Evolutionary conservation across 2,329 filamentous ascomycete genomes (phyloP), one percentile per base, ranked within the genome.

Genomic region (Alternaria hordeiaustralica): DNA sequence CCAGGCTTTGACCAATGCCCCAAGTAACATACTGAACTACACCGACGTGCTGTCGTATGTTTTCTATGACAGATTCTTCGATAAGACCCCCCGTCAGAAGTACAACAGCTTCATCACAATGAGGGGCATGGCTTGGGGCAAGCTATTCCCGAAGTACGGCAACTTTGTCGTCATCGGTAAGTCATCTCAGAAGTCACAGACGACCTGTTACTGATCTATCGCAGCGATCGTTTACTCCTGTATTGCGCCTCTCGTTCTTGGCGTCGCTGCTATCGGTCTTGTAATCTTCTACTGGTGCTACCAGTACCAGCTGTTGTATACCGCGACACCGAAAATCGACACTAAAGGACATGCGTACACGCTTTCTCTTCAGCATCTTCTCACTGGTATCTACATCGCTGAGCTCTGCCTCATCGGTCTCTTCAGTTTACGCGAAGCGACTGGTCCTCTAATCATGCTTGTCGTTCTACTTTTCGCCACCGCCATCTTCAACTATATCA

Each of bases 221-320:
- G 65, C 54, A 91, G 92, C 92, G 44, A 90, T 97, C 65, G 91
- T 90, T 30, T 97, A 97, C 76, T 90, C 93, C 2, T 90, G 90
- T 67, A 96, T 97, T 72, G 92, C 94, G 3, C 95, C 94, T 1
- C 83, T 97, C 11, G 90, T 97, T 58, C 85, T 97, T 12, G 88
- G 90, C 6, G 97, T 97, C 73, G 92, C 93, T 1, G 89, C 90
- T 1, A 85, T 92, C 43, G 94, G 93, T 26, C 87, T 97, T 63
- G 88, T 86, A 21, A 83, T 96, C 45, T 94, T 97, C 80, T 96
- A 97, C 78, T 83, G 95, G 56, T 92, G 94, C 51, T 97, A 93
- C 85, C 88, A 92, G 18, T 97, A 98, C 85, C 96, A 97, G 76
- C 82, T 98, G 59, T 86, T 97, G 54, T 97, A 93, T 79, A 93